These are phyloP conservation scores for Gaertneriomyces semiglobifer DNA, from an alignment of 192 early-diverging fungal genomes.

Conservation along the genomic window DNA sequence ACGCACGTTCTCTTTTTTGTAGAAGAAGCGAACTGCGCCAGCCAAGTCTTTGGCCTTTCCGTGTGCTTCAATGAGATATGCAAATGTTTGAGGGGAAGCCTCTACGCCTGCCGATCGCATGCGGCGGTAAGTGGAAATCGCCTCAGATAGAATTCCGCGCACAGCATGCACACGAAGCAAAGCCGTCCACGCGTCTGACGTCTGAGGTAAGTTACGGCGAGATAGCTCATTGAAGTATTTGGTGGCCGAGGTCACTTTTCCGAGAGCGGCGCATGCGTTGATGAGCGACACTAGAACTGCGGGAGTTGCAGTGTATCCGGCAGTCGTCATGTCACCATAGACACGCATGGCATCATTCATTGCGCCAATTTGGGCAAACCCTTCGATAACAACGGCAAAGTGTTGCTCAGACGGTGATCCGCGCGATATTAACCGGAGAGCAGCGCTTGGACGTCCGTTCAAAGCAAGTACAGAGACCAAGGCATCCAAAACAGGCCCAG, in stretches of 20 bases:
- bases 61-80: constrained; percentile 18
- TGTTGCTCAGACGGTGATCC: not conserved
- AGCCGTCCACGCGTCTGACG: constrained; percentile 8
- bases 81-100: constrained; percentile 13
- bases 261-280: constrained; percentile 7
- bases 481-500: not conserved
- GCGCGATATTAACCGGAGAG: constrained; percentile 5
- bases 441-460: constrained; percentile 3
- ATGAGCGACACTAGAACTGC: constrained; percentile 6
- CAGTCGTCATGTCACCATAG: constrained; percentile 13
- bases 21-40: constrained; percentile 21
- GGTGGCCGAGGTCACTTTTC: constrained; percentile 9
- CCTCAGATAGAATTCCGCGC: constrained; percentile 15
- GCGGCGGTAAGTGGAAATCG: constrained; percentile 7
- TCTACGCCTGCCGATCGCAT: constrained; percentile 30
- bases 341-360: constrained; percentile 3
- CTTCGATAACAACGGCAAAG: constrained; percentile 15
- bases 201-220: constrained; percentile 5
- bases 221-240: constrained; percentile 29
- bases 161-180: constrained; percentile 21
- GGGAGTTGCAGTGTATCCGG: constrained; percentile 6
- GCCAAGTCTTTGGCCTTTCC: constrained; percentile 19
- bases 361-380: not conserved
- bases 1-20: constrained; percentile 31
- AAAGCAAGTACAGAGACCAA: constrained; percentile 3